Evolutionary conservation across 83 land plant species (phyloP).

Genomic region (Diphasiastrum complanatum): DNA sequence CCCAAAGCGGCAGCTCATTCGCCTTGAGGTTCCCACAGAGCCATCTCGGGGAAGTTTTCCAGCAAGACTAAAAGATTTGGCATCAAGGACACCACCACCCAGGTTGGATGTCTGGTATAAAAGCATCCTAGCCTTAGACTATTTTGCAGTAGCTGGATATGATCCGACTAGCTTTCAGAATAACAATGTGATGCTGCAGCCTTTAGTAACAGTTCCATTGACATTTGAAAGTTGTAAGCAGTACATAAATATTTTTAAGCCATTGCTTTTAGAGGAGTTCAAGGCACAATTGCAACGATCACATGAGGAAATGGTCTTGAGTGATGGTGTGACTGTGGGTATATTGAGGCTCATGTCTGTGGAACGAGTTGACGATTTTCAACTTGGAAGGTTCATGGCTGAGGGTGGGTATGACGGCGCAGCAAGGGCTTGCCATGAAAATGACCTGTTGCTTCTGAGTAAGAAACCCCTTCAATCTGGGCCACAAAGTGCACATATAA

Average conservation of each 20-base stretch:
- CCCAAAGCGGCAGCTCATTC: constrained; percentile 67
- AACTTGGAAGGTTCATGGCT: constrained; percentile 56
- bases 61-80: constrained; percentile 26
- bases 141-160: constrained; percentile 55
- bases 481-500: constrained; percentile 49
- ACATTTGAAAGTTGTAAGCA: constrained; percentile 54
- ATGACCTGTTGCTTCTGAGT: constrained; percentile 79
- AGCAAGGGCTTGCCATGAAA: constrained; percentile 49
- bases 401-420: constrained; percentile 45
- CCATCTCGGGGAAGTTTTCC: constrained; percentile 20
- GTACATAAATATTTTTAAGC: constrained; percentile 73
- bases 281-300: constrained; percentile 74
- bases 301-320: constrained; percentile 44
- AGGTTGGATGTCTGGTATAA: constrained; percentile 84
- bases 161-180: constrained; percentile 37
- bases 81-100: constrained; percentile 54
- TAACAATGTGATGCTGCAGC: constrained; percentile 5
- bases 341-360: constrained; percentile 59
- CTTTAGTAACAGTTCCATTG: constrained; percentile 60
- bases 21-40: constrained; percentile 49
- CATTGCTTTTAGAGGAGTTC: constrained; percentile 90
- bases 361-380: constrained; percentile 85
- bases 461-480: constrained; percentile 47
- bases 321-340: constrained; percentile 61
- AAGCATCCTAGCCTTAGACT: constrained; percentile 64